These are phyloP conservation scores for Lachnum nothofagi DNA, from an alignment of 2,329 filamentous ascomycete genomes.

Conservation along the genomic window DNA sequence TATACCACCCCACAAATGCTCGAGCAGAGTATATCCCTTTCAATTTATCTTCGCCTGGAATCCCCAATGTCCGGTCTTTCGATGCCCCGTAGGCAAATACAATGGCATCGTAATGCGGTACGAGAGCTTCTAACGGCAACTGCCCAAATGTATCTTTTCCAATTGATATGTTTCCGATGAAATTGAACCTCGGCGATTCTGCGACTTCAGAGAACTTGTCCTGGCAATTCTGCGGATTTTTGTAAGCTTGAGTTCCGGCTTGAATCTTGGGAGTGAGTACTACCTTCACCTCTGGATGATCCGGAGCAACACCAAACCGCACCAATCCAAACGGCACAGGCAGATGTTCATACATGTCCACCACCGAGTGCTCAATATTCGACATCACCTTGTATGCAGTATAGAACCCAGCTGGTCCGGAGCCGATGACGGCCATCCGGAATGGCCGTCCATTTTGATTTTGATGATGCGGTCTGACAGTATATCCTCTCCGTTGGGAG, in stretches of 20 bases:
- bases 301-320: slow-evolving; percentile 91
- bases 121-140: slow-evolving; percentile 63
- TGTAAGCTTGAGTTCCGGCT: slow-evolving; percentile 10
- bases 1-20: slow-evolving; percentile 97
- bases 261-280: background rate
- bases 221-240: slow-evolving; percentile 79
- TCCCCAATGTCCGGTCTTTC: slow-evolving; percentile 70
- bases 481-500: slow-evolving; percentile 23
- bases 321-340: slow-evolving; percentile 91
- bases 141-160: slow-evolving; percentile 50
- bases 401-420: slow-evolving; percentile 94
- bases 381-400: slow-evolving; percentile 80
- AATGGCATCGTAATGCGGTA: slow-evolving; percentile 84
- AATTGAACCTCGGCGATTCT: slow-evolving; percentile 74
- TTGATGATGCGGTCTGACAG: slow-evolving; percentile 20
- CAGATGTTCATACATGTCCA: slow-evolving; percentile 95
- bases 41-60: slow-evolving; percentile 71
- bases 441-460: slow-evolving; percentile 46
- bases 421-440: slow-evolving; percentile 83
- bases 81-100: slow-evolving; percentile 91
- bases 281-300: slow-evolving; percentile 97
- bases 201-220: slow-evolving; percentile 90
- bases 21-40: slow-evolving; percentile 79
- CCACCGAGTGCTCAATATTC: slow-evolving; percentile 62
- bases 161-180: slow-evolving; percentile 82